phyloP scores from a whole-genome alignment of 2,329 filamentous ascomycete species.

The Ascochyta pisi region DNA sequence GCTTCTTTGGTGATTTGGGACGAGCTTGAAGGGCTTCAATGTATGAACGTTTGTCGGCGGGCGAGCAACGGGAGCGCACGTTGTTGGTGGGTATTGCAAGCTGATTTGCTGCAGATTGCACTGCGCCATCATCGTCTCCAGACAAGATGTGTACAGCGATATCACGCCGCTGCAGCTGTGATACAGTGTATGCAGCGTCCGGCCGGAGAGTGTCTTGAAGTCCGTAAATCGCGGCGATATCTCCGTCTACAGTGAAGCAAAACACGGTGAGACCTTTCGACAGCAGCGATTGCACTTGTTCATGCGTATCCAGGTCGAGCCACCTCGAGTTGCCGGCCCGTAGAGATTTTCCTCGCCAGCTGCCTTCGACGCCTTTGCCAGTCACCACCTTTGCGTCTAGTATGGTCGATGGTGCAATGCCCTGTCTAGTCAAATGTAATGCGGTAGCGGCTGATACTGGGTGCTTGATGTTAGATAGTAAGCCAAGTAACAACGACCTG shows the following conservation, averaged over 20 bases:
- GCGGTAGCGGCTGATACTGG: slow-evolving; percentile 61
- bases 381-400: slow-evolving; percentile 45
- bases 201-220: slow-evolving; percentile 58
- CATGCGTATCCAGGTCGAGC: slow-evolving; percentile 52
- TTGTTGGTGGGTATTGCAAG: slow-evolving; percentile 48
- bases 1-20: neutral
- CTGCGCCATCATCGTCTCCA: slow-evolving; percentile 61
- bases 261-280: slow-evolving; percentile 48
- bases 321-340: slow-evolving; percentile 58
- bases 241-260: slow-evolving; percentile 60
- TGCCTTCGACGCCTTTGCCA: slow-evolving; percentile 55
- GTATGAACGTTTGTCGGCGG: slow-evolving; percentile 63
- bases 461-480: slow-evolving; percentile 56
- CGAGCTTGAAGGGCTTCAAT: slow-evolving; percentile 46
- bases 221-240: slow-evolving; percentile 57
- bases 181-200: slow-evolving; percentile 60
- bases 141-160: slow-evolving; percentile 64
- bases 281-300: slow-evolving; percentile 51
- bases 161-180: slow-evolving; percentile 54
- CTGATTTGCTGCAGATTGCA: slow-evolving; percentile 53
- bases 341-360: slow-evolving; percentile 35
- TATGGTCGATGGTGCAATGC: slow-evolving; percentile 10
- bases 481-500: slow-evolving; percentile 41
- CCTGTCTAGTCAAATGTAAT: slow-evolving; percentile 47
- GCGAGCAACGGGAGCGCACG: slow-evolving; percentile 57